Percentiles rank a stretch among this genome's conserved stretches.
Evolutionary conservation across 169 alveolate species (phyloP).

Genomic region (Plasmodium chabaudi): DNA sequence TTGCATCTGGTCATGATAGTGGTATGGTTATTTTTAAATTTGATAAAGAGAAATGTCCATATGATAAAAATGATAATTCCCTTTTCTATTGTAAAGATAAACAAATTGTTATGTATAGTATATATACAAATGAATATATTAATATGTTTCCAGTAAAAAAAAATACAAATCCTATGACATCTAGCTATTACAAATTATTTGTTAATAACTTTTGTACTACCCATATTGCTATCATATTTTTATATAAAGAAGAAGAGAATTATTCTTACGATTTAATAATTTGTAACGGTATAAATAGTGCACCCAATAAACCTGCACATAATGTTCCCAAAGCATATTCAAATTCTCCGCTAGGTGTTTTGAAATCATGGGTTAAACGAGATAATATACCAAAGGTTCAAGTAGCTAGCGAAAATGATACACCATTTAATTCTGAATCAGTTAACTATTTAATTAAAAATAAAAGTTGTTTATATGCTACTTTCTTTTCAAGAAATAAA

Average conservation of each 20-base stretch:
- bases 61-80: constrained; percentile 78
- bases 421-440: background rate
- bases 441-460: constrained; percentile 43
- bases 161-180: constrained; percentile 70
- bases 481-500: constrained; percentile 62
- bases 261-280: constrained; percentile 47
- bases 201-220: constrained; percentile 53
- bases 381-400: background rate
- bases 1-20: constrained; percentile 96
- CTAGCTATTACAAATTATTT: constrained; percentile 52
- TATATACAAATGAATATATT: constrained; percentile 15
- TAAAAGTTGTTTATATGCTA: constrained; percentile 34
- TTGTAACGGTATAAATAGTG: constrained; percentile 5
- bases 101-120: constrained; percentile 85
- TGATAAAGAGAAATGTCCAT: constrained; percentile 89
- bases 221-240: constrained; percentile 36
- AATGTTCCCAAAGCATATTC: background rate
- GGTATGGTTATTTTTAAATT: constrained; percentile 92
- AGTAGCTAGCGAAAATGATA: background rate
- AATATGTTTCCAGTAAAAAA: constrained; percentile 47
- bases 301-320: background rate
- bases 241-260: constrained; percentile 69
- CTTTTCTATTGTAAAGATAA: constrained; percentile 87
- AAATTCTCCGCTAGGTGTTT: constrained; percentile 12
- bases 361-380: constrained; percentile 30